Percentiles rank a stretch among this genome's conserved stretches.
phyloP scores from a whole-genome alignment of 495 filamentous ascomycete genomes.

The Evansstolkia leycettana region DNA sequence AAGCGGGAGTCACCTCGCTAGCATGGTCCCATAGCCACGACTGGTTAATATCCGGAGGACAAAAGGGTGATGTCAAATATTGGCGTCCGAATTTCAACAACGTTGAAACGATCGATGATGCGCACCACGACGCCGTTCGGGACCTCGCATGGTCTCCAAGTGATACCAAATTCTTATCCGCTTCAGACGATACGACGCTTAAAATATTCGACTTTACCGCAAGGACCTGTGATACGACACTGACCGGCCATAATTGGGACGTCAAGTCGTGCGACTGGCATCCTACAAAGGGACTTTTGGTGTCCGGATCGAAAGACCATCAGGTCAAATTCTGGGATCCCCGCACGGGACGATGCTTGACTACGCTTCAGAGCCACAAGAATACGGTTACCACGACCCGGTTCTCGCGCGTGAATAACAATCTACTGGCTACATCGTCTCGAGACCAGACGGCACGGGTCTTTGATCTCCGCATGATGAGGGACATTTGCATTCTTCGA shows the following conservation, averaged over 20 bases:
- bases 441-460: slow-evolving; percentile 84
- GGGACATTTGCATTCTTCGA: slow-evolving; percentile 80
- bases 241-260: slow-evolving; percentile 92
- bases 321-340: slow-evolving; percentile 97
- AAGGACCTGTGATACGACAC: slow-evolving; percentile 62
- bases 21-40: slow-evolving; percentile 89
- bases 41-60: slow-evolving; percentile 92
- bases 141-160: slow-evolving; percentile 90
- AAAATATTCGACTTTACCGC: slow-evolving; percentile 97
- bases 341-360: slow-evolving; percentile 74
- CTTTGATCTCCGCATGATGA: slow-evolving; percentile 96
- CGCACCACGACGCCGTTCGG: slow-evolving; percentile 77
- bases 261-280: slow-evolving; percentile 96
- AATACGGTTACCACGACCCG: slow-evolving; percentile 83
- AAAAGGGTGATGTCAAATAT: slow-evolving; percentile 92
- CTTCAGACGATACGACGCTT: slow-evolving; percentile 81
- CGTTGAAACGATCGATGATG: slow-evolving; percentile 84
- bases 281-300: slow-evolving; percentile 84
- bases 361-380: slow-evolving; percentile 93
- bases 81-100: slow-evolving; percentile 99
- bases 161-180: slow-evolving; percentile 90
- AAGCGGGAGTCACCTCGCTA: slow-evolving; percentile 72
- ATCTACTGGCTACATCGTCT: slow-evolving; percentile 81
- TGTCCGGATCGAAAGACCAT: slow-evolving; percentile 96
- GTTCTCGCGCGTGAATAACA: slow-evolving; percentile 73